These are phyloP conservation scores for Neofusicoccum sp. DNA, from an alignment of 2,329 filamentous ascomycete species.

Conservation along the genomic window DNA sequence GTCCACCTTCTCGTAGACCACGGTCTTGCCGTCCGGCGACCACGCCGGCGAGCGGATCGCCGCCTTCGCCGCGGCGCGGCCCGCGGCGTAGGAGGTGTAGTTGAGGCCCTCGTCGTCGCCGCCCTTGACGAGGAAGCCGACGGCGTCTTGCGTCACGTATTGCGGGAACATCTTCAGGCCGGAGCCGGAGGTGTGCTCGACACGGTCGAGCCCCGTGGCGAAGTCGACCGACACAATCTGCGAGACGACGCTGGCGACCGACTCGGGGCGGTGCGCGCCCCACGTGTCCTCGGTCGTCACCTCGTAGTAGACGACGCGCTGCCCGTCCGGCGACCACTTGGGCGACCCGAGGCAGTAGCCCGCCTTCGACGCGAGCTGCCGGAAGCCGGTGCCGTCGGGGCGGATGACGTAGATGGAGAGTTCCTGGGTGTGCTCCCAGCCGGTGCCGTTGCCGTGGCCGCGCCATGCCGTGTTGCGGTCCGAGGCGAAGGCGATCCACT, in stretches of 20 bases:
- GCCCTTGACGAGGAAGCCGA: conserved; percentile 31
- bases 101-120: conserved; percentile 30
- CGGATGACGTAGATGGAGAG: conserved; percentile 43
- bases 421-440: conserved; percentile 45
- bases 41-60: conserved; percentile 27
- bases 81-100: conserved; percentile 23
- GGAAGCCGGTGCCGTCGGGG: conserved; percentile 39
- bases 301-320: conserved; percentile 33
- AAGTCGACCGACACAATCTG: conserved; percentile 41
- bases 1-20: conserved; percentile 24
- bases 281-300: conserved; percentile 41
- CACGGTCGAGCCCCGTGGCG: conserved; percentile 36
- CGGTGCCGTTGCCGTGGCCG: conserved; percentile 40
- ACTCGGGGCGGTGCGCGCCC: conserved; percentile 33
- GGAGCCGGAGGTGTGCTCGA: conserved; percentile 29
- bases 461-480: conserved; percentile 45
- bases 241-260: conserved; percentile 27
- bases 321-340: conserved; percentile 29
- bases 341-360: conserved; percentile 41
- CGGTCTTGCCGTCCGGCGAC: conserved; percentile 36
- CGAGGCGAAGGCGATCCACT: conserved; percentile 44
- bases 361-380: conserved; percentile 32
- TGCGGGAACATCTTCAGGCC: conserved; percentile 33
- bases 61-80: conserved; percentile 4
- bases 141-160: conserved; percentile 17